Evolutionary conservation across 208 protist species (phyloP).

Genomic region (Crithidia thermophila): DNA sequence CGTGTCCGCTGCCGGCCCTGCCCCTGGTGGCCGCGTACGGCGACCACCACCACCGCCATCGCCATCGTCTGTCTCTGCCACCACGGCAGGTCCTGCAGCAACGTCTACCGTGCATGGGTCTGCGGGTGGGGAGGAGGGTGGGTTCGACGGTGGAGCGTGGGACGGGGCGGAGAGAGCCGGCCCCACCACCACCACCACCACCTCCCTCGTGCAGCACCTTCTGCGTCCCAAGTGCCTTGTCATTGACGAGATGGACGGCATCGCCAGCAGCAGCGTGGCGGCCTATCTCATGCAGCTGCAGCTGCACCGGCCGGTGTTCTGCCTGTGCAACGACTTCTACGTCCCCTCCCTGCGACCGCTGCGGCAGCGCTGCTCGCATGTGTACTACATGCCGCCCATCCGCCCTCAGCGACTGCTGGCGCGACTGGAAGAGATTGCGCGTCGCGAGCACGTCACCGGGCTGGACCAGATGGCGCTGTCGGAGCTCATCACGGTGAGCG

Average conservation of each 20-base stretch:
- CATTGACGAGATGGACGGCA: conserved; percentile 92
- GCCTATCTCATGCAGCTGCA: conserved; percentile 49
- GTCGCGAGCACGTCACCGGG: conserved; percentile 34
- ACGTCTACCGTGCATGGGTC: background rate
- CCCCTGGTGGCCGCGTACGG: conserved; percentile 22
- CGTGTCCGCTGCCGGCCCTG: conserved; percentile 39
- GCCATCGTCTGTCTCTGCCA: too few relatives aligned
- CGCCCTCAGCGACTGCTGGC: conserved; percentile 66
- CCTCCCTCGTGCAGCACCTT: conserved; percentile 61
- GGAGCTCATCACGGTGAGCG: conserved; percentile 60
- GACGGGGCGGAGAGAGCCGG: background rate
- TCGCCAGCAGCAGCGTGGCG: conserved; percentile 67
- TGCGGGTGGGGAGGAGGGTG: background rate
- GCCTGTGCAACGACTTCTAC: conserved; percentile 89
- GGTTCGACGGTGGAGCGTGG: background rate
- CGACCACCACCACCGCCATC: background rate
- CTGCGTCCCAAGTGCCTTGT: conserved; percentile 83
- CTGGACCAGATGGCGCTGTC: conserved; percentile 49
- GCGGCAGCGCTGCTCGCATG: conserved; percentile 52
- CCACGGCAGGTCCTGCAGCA: background rate
- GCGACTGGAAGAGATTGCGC: conserved; percentile 63
- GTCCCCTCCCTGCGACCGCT: conserved; percentile 69
- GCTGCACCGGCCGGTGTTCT: conserved; percentile 83
- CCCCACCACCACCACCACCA: background rate
- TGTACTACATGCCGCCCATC: conserved; percentile 70